These are phyloP conservation scores for Saturnispora diversa DNA, from an alignment of 805 yeast genomes.

Conservation along the genomic window DNA sequence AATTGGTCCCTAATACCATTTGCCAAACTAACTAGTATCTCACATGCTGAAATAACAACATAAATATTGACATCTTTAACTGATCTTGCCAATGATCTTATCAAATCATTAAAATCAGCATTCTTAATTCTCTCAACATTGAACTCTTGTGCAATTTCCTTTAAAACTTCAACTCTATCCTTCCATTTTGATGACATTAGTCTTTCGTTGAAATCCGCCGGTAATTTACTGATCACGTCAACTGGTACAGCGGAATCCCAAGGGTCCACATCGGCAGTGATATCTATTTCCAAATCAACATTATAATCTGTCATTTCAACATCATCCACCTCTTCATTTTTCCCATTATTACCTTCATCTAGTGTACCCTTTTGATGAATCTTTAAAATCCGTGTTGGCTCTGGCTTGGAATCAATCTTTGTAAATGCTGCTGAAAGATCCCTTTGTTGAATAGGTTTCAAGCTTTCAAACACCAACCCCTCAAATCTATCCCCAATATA, in stretches of 20 bases:
- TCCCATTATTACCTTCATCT: slow-evolving; percentile 22
- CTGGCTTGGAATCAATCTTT: slow-evolving; percentile 35
- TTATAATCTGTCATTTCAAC: slow-evolving; percentile 31
- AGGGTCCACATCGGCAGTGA: slow-evolving; percentile 41
- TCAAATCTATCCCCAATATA: slow-evolving; percentile 66
- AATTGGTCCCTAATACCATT: slow-evolving; percentile 57
- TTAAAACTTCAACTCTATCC: slow-evolving; percentile 80
- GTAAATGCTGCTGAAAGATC: slow-evolving; percentile 69
- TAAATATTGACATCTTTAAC: slow-evolving; percentile 84
- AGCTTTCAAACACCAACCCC: slow-evolving; percentile 50
- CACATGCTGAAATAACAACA: slow-evolving; percentile 74
- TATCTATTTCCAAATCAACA: slow-evolving; percentile 21
- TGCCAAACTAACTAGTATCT: slow-evolving; percentile 52
- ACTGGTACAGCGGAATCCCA: slow-evolving; percentile 65
- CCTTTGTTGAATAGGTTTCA: slow-evolving; percentile 88
- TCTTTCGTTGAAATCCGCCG: slow-evolving; percentile 48
- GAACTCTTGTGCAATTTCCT: slow-evolving; percentile 44
- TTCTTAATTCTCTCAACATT: slow-evolving; percentile 47
- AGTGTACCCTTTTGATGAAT: slow-evolving; percentile 30
- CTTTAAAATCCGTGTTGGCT: slow-evolving; percentile 49
- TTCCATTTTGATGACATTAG: slow-evolving; percentile 75
- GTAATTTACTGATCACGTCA: slow-evolving; percentile 57
- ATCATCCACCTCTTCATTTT: slow-evolving; percentile 28
- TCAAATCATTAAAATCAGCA: slow-evolving; percentile 59
- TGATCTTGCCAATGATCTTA: slow-evolving; percentile 58